Percentiles rank a stretch among this genome's conserved stretches.
Conservation (phyloP, 352 stramenopile genomes). For the Phytophthora rubi region DNA sequence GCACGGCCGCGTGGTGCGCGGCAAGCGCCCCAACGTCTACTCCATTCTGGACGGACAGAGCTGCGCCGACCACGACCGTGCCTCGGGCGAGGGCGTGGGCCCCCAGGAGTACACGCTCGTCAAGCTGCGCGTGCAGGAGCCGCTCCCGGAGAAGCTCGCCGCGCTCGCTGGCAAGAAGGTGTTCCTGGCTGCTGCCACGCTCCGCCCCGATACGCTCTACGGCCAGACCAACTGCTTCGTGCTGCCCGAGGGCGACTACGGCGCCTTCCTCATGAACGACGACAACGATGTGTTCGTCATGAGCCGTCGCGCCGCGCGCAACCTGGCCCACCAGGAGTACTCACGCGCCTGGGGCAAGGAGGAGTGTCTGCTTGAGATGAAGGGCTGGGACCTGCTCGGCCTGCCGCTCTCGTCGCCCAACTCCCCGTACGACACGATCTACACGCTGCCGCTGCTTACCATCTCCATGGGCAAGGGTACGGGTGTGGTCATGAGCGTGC, state of each 20-base stretch:
- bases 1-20: slow-evolving; percentile 88
- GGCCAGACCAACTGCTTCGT: slow-evolving; percentile 99
- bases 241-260: slow-evolving; percentile 98
- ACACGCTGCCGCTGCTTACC: slow-evolving; percentile 98
- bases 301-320: slow-evolving; percentile 92
- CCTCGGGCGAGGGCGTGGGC: slow-evolving; percentile 97
- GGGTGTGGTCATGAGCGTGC: slow-evolving; percentile 99
- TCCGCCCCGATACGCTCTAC: slow-evolving; percentile 99
- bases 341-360: slow-evolving; percentile 90
- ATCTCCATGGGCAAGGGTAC: slow-evolving; percentile 99
- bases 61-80: slow-evolving; percentile 99
- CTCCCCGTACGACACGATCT: slow-evolving; percentile 98
- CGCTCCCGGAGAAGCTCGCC: slow-evolving; percentile 78
- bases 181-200: slow-evolving; percentile 97
- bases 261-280: slow-evolving; percentile 96
- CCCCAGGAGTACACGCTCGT: slow-evolving; percentile 99
- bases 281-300: slow-evolving; percentile 96
- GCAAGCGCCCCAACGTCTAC: slow-evolving; percentile 99
- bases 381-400: slow-evolving; percentile 97
- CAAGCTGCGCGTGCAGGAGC: slow-evolving; percentile 95
- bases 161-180: slow-evolving; percentile 91
- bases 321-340: slow-evolving; percentile 96
- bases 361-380: slow-evolving; percentile 91
- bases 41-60: slow-evolving; percentile 98
- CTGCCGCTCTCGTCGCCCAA: slow-evolving; percentile 96